phyloP scores from a whole-genome alignment of 257 asterid species.

The Penstemon barbatus region DNA sequence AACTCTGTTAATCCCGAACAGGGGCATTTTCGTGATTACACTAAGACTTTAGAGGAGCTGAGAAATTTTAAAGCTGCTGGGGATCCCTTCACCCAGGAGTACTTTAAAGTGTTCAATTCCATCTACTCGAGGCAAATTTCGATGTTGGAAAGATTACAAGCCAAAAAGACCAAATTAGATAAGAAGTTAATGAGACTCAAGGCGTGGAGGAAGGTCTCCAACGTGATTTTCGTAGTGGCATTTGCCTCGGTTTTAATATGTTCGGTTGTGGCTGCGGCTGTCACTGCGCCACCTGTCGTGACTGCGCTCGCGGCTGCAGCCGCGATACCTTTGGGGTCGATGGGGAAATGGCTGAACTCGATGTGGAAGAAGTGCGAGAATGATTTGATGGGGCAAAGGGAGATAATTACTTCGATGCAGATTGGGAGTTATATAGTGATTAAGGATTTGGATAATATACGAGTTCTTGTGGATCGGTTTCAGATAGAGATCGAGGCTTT shows the following conservation, averaged over 20 bases:
- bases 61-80: constrained; percentile 55
- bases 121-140: constrained; percentile 51
- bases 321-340: constrained; percentile 72
- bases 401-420: constrained; percentile 56
- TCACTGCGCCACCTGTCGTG: constrained; percentile 78
- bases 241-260: constrained; percentile 68
- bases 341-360: constrained; percentile 80
- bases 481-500: constrained; percentile 57
- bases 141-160: constrained; percentile 58
- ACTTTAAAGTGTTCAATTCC: constrained; percentile 52
- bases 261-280: constrained; percentile 87
- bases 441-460: constrained; percentile 58
- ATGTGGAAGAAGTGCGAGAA: constrained; percentile 68
- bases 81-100: constrained; percentile 72
- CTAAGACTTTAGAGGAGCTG: constrained; percentile 64
- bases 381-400: constrained; percentile 59
- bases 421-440: constrained; percentile 52
- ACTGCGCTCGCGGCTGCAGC: constrained; percentile 86
- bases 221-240: constrained; percentile 63
- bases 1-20: neutral
- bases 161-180: constrained; percentile 60
- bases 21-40: constrained; percentile 34
- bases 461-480: constrained; percentile 55
- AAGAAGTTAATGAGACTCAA: constrained; percentile 45
- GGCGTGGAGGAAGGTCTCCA: constrained; percentile 71